Conservation (phyloP, 1,284 basidiomycete genomes). For the Coniferiporia weirii region DNA sequence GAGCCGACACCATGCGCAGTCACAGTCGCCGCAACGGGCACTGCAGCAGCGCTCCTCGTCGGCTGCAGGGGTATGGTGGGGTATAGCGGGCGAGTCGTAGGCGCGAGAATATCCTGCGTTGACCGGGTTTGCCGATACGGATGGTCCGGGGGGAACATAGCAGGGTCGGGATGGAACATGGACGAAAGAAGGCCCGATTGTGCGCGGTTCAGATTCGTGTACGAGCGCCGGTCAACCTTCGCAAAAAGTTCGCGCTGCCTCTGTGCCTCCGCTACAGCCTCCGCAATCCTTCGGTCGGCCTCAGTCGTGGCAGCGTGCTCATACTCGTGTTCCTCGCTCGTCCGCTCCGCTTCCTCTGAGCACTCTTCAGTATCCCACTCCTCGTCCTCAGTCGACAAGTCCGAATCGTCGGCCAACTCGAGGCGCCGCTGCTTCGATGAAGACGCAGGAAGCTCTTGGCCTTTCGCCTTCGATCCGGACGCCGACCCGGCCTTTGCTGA, state of each 20-base stretch:
- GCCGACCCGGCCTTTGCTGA: neutral
- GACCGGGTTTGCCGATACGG: constrained; percentile 51
- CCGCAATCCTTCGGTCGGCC: constrained; percentile 4
- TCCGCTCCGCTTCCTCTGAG: constrained; percentile 22
- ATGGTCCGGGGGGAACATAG: constrained; percentile 52
- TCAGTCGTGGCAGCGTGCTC: constrained; percentile 22
- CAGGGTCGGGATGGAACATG: constrained; percentile 65
- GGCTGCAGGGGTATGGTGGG: constrained; percentile 36
- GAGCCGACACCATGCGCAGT: constrained; percentile 23
- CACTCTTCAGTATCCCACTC: constrained; percentile 29
- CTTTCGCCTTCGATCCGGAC: neutral
- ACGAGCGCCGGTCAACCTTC: constrained; percentile 65
- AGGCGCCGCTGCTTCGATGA: constrained; percentile 9
- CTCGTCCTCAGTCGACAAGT: constrained; percentile 19
- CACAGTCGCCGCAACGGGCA: constrained; percentile 57
- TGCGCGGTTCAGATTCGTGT: constrained; percentile 47
- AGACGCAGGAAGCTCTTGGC: neutral
- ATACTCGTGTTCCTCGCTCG: constrained; percentile 13
- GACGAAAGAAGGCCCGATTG: constrained; percentile 58
- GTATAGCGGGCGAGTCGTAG: constrained; percentile 18
- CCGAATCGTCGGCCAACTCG: constrained; percentile 15
- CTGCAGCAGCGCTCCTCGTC: constrained; percentile 61
- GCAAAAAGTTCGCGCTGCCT: constrained; percentile 72
- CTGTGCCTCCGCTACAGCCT: constrained; percentile 52
- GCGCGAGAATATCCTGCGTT: constrained; percentile 40